Base-by-base conservation (phyloP, 176 grass and related monocot genomes). In the Oryza glaberrima region DNA sequence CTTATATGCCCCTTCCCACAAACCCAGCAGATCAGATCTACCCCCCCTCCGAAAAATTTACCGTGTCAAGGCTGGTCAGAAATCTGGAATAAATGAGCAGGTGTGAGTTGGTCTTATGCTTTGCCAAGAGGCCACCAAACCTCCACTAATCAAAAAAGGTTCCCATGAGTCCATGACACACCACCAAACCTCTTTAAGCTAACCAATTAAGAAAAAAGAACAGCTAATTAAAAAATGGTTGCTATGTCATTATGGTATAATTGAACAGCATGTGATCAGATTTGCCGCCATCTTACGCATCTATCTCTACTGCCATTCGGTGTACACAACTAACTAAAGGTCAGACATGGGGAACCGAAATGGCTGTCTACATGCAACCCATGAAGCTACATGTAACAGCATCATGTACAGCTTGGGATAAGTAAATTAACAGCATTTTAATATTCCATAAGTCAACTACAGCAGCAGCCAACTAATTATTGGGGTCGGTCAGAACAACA, bases 1-100 rank as follows among this genome's bases (percentile, higher is more conserved):
- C 51, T 90, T 90, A 87, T 87, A 90, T 90, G 86, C 84, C 69
- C 75, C 17, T n/a, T 32, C 67, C 32, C 48, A 22, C 84, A 38
- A 80, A 48, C 69, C 69, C 80, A 75, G 30, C 49, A 35, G 28
- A 41, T 14, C 45, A 83, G 84, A 90, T 87, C 84, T 90, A 90
- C 80, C 88, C 28, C 20, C 70, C 49, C 69, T 69, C 46, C 20
- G 66, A 75, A 90, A 87, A 80, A 70, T 63, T 84, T 74, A 90
- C 89, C 80, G 76, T 8, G 81, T 84, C 46, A 79, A 90, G 60
- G 26, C 25, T 46, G 81, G 85, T 85, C 84, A 69, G 80, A 83
- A 82, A 80, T 45, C 45, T 60, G 47, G 68, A 79, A 68, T 46
- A n/a, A 69, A 45, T 73, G 78, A 52, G 72, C 4, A 35, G 22